phyloP scores from a whole-genome alignment of 495 filamentous ascomycete species.

The Penicillium simplicissimum region DNA sequence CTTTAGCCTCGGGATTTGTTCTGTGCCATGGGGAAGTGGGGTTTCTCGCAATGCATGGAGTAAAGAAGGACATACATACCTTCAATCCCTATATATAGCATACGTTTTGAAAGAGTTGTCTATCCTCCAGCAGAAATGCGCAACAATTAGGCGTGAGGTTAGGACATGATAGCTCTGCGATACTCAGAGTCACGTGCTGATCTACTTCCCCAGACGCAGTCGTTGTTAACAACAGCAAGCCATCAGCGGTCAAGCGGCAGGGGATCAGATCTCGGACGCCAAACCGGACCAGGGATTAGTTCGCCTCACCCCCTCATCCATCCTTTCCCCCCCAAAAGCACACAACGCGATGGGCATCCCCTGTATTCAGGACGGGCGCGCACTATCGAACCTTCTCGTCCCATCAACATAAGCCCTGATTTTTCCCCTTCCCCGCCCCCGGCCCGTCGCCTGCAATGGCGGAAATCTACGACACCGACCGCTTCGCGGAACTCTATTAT shows the following conservation, averaged over 20 bases:
- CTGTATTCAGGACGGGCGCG: conserved; percentile 5
- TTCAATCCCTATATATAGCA: neutral
- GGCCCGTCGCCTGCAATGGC: conserved; percentile 16
- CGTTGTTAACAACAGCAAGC: too few relatives aligned
- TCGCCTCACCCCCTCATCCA: conserved; percentile 7
- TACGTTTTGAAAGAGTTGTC: neutral
- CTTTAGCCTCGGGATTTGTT: neutral
- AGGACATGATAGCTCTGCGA: too few relatives aligned
- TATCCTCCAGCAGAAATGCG: neutral
- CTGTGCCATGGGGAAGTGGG: neutral
- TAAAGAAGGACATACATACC: neutral
- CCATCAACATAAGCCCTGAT: conserved; percentile 1
- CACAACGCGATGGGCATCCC: conserved; percentile 14
- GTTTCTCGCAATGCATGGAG: neutral
- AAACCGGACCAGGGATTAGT: conserved; percentile 15
- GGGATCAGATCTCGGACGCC: conserved; percentile 12
- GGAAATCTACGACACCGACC: conserved; percentile 29
- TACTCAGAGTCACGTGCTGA: neutral
- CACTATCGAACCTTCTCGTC: conserved; percentile 8
- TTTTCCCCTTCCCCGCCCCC: neutral
- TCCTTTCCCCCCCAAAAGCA: neutral
- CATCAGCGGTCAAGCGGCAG: conserved; percentile 5
- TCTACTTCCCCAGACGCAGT: neutral
- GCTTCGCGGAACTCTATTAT: conserved; percentile 28
- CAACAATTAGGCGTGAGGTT: too few relatives aligned